These are phyloP conservation scores for Yamadazyma spencermartinsiae DNA, from an alignment of 1,139 yeast species.

Conservation along the genomic window DNA sequence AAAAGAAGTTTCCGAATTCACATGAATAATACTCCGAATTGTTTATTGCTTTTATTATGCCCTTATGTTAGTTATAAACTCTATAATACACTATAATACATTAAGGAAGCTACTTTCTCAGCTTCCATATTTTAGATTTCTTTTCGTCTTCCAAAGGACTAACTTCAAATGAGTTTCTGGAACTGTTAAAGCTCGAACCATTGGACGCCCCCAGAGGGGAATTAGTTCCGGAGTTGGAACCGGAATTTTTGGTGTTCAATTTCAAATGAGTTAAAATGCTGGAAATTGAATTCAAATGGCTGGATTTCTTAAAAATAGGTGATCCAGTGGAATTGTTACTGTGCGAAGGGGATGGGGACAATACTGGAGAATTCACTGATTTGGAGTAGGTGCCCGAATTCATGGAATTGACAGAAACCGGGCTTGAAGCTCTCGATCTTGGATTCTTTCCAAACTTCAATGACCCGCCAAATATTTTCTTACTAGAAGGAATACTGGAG, in stretches of 20 bases:
- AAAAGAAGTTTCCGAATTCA: no score
- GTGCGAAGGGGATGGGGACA: slow-evolving; percentile 12
- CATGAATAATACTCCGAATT: no score
- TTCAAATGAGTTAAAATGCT: slow-evolving; percentile 16
- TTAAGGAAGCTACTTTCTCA: not conserved
- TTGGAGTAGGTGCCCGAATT: not conserved
- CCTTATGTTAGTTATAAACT: not conserved
- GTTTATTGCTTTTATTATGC: no score
- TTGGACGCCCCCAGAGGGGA: slow-evolving; percentile 2
- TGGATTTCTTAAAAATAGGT: slow-evolving; percentile 1
- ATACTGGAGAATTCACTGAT: slow-evolving; percentile 5
- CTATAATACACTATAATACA: slow-evolving; percentile 4
- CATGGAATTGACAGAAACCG: slow-evolving; percentile 8
- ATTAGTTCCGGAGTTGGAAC: slow-evolving; percentile 3
- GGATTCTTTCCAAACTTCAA: not conserved
- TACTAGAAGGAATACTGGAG: not conserved
- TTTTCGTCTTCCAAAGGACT: slow-evolving; percentile 11
- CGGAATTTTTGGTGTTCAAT: slow-evolving; percentile 6
- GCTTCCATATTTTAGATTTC: slow-evolving; percentile 2
- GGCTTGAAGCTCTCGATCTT: slow-evolving; percentile 12
- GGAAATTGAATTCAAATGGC: slow-evolving; percentile 2
- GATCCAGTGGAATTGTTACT: slow-evolving; percentile 4
- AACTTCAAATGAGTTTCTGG: slow-evolving; percentile 5
- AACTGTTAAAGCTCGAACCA: slow-evolving; percentile 1
- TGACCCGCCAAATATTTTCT: not conserved